A percentile compares a stretch with the other conserved stretches of the same genome.
Evolutionary conservation across 345 rosid species (phyloP).

Genomic region (Eucalyptus caleyi): DNA sequence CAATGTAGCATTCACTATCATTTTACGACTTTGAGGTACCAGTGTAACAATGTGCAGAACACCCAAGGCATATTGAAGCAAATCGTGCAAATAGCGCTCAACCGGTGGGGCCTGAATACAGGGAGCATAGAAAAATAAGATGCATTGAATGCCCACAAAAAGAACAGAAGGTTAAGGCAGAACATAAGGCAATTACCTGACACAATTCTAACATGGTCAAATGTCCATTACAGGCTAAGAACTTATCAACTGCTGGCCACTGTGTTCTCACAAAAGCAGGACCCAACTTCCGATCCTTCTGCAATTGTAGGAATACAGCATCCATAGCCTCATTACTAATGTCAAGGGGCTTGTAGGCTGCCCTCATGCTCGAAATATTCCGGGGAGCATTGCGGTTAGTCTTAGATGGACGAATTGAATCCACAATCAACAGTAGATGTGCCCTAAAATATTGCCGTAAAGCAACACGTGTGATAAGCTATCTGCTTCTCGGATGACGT

Average conservation of each 20-base stretch:
- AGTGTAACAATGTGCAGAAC: slow-evolving; percentile 85
- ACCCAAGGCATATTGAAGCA: slow-evolving; percentile 96
- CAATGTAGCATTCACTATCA: slow-evolving; percentile 70
- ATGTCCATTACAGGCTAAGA: slow-evolving; percentile 71
- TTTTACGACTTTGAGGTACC: slow-evolving; percentile 78
- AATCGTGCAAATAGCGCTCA: slow-evolving; percentile 91
- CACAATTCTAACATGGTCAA: slow-evolving; percentile 87
- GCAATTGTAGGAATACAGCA: slow-evolving; percentile 80
- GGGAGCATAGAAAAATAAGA: background rate
- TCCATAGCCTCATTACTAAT: slow-evolving; percentile 97
- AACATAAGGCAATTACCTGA: slow-evolving; percentile 41
- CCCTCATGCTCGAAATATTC: slow-evolving; percentile 66
- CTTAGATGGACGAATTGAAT: slow-evolving; percentile 85
- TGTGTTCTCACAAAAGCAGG: slow-evolving; percentile 80
- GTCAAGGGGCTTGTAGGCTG: slow-evolving; percentile 92
- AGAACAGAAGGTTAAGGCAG: background rate
- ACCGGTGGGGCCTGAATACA: slow-evolving; percentile 78
- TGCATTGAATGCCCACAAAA: background rate
- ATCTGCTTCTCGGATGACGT: slow-evolving; percentile 94
- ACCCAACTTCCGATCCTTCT: slow-evolving; percentile 93
- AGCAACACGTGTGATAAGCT: slow-evolving; percentile 93
- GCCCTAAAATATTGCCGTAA: slow-evolving; percentile 97
- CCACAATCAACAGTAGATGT: slow-evolving; percentile 83
- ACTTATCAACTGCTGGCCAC: slow-evolving; percentile 81
- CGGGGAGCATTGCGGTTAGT: slow-evolving; percentile 61